phyloP scores from a whole-genome alignment of 176 grass and related monocot genomes.

The Melocanna baccifera region DNA sequence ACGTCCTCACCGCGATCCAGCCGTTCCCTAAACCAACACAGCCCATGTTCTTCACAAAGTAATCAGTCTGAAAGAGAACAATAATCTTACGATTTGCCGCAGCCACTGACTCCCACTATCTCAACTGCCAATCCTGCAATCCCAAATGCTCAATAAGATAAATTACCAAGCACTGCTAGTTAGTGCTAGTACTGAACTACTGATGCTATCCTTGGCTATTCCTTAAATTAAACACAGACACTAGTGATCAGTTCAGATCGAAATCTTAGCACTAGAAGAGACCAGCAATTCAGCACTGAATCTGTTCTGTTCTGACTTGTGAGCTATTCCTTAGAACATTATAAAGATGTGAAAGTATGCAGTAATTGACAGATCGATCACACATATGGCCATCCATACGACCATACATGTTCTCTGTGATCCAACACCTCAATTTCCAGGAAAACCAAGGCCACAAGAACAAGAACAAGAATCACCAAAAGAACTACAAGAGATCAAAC shows the following conservation, averaged over 20 bases:
- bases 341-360: background rate
- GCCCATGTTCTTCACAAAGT: background rate
- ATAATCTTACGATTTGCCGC: slow-evolving; percentile 81
- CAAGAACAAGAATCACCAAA: background rate
- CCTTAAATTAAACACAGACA: background rate
- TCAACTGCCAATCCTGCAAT: slow-evolving; percentile 65
- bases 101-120: slow-evolving; percentile 88
- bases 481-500: background rate
- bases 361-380: background rate
- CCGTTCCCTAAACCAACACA: slow-evolving; percentile 4
- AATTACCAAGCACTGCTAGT: background rate
- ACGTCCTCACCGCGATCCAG: slow-evolving; percentile 42
- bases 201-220: background rate
- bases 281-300: background rate
- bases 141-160: background rate
- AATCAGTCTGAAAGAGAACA: background rate
- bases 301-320: background rate
- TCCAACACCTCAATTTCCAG: background rate
- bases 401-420: background rate
- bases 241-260: background rate
- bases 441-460: background rate
- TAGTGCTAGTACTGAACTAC: background rate
- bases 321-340: background rate
- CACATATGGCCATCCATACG: background rate
- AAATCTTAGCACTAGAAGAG: background rate